Evolutionary conservation across 1,284 basidiomycete species (phyloP).

Genomic region (Cutaneotrichosporon sp.): DNA sequence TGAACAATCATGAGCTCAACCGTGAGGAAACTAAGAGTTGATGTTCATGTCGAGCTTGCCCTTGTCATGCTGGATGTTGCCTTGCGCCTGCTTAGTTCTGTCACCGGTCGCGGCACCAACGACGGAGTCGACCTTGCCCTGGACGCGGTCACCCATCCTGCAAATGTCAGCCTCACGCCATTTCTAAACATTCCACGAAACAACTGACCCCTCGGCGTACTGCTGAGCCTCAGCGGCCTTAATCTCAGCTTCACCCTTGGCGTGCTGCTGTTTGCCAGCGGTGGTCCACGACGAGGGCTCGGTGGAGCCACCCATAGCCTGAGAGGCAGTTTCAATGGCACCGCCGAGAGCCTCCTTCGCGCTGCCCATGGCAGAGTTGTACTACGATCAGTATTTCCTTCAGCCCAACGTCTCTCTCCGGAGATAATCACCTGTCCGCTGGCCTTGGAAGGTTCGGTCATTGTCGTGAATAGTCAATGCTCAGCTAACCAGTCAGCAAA

Average conservation of each 20-base stretch:
- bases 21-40: conserved; percentile 17
- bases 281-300: conserved; percentile 26
- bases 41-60: conserved; percentile 53
- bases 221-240: conserved; percentile 43
- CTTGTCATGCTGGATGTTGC: conserved; percentile 57
- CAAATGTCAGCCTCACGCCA: too few species aligned
- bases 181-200: background rate
- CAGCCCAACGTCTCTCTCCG: background rate
- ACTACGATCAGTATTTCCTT: conserved; percentile 21
- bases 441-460: conserved; percentile 54
- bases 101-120: conserved; percentile 62
- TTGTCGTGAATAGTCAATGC: too few species aligned
- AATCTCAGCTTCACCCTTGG: conserved; percentile 56
- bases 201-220: conserved; percentile 55
- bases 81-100: conserved; percentile 57
- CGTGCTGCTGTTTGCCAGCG: conserved; percentile 55
- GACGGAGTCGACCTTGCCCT: conserved; percentile 64
- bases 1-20: too few species aligned
- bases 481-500: too few species aligned
- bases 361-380: conserved; percentile 45
- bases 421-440: conserved; percentile 53
- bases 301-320: conserved; percentile 40
- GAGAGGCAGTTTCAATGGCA: conserved; percentile 56
- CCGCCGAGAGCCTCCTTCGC: conserved; percentile 52
- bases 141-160: conserved; percentile 54